These are phyloP conservation scores for Celoporthe dispersa DNA, from an alignment of 2,329 filamentous ascomycete species.

Conservation along the genomic window DNA sequence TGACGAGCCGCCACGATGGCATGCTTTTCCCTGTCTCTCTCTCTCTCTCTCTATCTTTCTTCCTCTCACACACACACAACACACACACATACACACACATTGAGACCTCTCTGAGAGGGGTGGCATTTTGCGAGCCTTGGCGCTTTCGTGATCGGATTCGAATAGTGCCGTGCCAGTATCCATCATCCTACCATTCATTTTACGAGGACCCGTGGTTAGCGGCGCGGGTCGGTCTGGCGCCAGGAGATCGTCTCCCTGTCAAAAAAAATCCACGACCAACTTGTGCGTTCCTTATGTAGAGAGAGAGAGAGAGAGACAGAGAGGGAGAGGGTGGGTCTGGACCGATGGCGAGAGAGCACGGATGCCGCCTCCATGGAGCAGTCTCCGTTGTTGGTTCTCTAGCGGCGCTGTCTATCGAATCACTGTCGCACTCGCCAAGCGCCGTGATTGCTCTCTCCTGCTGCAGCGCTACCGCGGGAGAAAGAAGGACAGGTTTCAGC, in stretches of 20 bases:
- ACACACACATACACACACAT: no score
- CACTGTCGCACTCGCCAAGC: constrained; percentile 20
- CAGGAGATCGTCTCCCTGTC: constrained; percentile 17
- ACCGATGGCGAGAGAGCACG: neutral
- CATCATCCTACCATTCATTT: constrained; percentile 17
- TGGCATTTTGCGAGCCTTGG: neutral
- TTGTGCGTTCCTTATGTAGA: neutral
- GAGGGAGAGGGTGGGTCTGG: neutral
- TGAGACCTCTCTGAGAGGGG: neutral
- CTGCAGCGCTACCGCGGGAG: constrained; percentile 20
- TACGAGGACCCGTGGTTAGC: constrained; percentile 17
- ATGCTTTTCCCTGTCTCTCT: neutral
- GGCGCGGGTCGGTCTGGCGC: constrained; percentile 18
- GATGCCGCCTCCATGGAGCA: neutral
- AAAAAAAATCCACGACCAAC: constrained; percentile 6
- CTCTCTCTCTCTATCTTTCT: neutral
- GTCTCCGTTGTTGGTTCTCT: constrained; percentile 21
- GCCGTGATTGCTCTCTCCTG: constrained; percentile 12
- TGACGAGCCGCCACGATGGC: constrained; percentile 13
- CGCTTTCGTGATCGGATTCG: constrained; percentile 6
- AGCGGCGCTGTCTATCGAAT: constrained; percentile 27
- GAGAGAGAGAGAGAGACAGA: no score
- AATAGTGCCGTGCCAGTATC: constrained; percentile 11
- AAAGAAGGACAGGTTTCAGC: constrained; percentile 16
- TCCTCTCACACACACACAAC: no score